Evolutionary conservation across 768 basidiomycete species (phyloP).

Genomic region (Tylopilus cervinicoccineus): DNA sequence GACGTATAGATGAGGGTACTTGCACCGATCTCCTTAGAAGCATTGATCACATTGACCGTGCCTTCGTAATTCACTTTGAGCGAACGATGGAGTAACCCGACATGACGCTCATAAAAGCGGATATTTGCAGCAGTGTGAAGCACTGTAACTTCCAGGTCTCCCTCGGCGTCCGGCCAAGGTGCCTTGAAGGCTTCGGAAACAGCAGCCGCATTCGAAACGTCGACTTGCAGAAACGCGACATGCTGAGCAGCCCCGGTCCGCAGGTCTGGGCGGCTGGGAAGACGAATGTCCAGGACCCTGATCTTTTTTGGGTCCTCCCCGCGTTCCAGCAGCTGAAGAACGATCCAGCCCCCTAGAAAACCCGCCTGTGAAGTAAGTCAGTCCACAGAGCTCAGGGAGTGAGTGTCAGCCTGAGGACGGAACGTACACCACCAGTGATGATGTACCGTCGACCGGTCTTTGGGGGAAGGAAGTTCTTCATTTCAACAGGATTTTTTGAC

Average conservation of each 20-base stretch:
- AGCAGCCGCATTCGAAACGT: conserved; percentile 51
- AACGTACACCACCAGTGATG: conserved; percentile 67
- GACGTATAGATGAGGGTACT: conserved; percentile 66
- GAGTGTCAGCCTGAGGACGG: too few relatives aligned
- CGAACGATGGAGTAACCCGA: conserved; percentile 49
- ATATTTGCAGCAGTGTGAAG: conserved; percentile 79
- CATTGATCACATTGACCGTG: conserved; percentile 62
- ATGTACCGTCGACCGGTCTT: conserved; percentile 75
- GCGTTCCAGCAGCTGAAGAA: conserved; percentile 59
- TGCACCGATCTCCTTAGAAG: conserved; percentile 52
- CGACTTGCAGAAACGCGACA: conserved; percentile 54
- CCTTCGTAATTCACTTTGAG: conserved; percentile 62
- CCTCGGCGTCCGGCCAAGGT: conserved; percentile 49
- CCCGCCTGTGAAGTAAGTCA: conserved; percentile 46
- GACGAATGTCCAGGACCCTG: conserved; percentile 63
- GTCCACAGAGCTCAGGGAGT: neutral
- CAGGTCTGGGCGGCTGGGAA: conserved; percentile 56
- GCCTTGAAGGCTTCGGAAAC: conserved; percentile 59
- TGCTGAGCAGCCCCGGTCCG: conserved; percentile 47
- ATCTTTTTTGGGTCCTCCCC: conserved; percentile 68
- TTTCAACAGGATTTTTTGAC: conserved; percentile 31
- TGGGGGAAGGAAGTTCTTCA: conserved; percentile 51
- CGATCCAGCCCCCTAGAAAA: conserved; percentile 78
- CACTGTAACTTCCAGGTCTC: conserved; percentile 46
- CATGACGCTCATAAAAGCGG: conserved; percentile 68